Evolutionary conservation across 2,329 filamentous ascomycete genomes (phyloP), one percentile per base, ranked within the genome.

Genomic region (Pestalotiopsis sp.): DNA sequence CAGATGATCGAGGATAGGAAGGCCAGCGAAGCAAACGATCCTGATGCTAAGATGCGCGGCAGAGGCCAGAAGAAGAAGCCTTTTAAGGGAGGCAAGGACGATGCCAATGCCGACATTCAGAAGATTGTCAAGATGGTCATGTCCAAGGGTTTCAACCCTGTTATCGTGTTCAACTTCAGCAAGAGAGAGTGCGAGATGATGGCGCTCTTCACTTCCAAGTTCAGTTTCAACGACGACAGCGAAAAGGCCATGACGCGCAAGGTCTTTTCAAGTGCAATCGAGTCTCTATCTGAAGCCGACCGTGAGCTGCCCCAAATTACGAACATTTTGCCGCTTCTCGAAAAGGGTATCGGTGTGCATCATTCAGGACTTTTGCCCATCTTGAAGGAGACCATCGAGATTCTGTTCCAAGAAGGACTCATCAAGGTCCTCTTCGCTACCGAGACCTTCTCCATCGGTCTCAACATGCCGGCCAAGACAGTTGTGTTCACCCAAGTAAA

Each of bases 41-140:
- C 90, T 12, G 88, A 92, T 74, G 93, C 93, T 5, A 95, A 93
- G 79, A 87, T 89, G 72, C 96, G 93, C 80, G 95, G 95, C 72
- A 94, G 89, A 78, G 95, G 95, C 71, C 97, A 95, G 79, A 91
- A 97, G 78, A 98, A 97, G 85, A 95, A 92, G 81, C 90, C 90
- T 3, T 94, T 95, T 81, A 98, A 97, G 81, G 94, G 94, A 64
- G 93, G 93, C n/a, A 87, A 88, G 57, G 87, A 92, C 70, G 89
- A 87, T 36, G 91, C 90, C 23, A 80, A 89, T 14, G 90, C 90
- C 1, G 96, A 99, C 81, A 97, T 99, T 70, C 94, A 94, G 84
- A 98, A 98, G 86, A 97, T 99, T 76, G 93, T 99, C 73, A 93
- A 93, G 81, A 99, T 99, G 96, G 97, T 98, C 74, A 97, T 99